Evolutionary conservation across 148 eudicot species (phyloP), one percentile per base, ranked within the genome.

Genomic region (Silene conica): DNA sequence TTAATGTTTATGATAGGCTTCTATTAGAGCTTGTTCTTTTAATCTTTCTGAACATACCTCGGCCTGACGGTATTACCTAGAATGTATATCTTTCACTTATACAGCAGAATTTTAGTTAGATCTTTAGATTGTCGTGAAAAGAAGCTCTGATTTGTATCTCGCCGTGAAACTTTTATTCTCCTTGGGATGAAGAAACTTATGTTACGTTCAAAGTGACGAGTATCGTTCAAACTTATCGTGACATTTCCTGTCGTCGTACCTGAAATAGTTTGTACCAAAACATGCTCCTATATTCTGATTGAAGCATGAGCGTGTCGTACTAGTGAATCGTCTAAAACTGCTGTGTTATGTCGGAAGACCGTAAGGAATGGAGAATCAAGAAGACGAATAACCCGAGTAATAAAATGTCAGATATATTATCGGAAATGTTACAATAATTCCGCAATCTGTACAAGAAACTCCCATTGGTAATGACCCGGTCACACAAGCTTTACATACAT

Each of bases 41-140:
- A 77, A 71, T 77, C 28, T 26, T 26, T 26, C n/a, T n/a, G n/a
- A n/a, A n/a, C n/a, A n/a, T n/a, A n/a, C n/a, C n/a, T n/a, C n/a
- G n/a, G n/a, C n/a, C n/a, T n/a, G n/a, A n/a, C n/a, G n/a, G n/a
- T 26, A 26, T 26, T 26, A 26, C 28, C 45, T 58, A 38, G 34
- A 52, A 48, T 62, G 50, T 57, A 78, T 14, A 43, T 18, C 41
- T 41, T 19, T 28, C 3, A 38, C 10, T 8, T 38, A 5, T 25
- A 16, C n/a, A 34, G 43, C 71, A n/a, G 65, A 25, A 31, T 41
- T 72, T 72, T 22, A 34, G 74, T 64, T 77, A 65, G 76, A 21
- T 72, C 54, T 21, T 59, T 63, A 73, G 61, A 34, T 23, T 34
- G 23, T 31, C 64, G 12, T 56, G 46, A 38, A 21, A 71, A 71